Conservation (phyloP, 176 grass and related monocot species). For the Poa pratensis region DNA sequence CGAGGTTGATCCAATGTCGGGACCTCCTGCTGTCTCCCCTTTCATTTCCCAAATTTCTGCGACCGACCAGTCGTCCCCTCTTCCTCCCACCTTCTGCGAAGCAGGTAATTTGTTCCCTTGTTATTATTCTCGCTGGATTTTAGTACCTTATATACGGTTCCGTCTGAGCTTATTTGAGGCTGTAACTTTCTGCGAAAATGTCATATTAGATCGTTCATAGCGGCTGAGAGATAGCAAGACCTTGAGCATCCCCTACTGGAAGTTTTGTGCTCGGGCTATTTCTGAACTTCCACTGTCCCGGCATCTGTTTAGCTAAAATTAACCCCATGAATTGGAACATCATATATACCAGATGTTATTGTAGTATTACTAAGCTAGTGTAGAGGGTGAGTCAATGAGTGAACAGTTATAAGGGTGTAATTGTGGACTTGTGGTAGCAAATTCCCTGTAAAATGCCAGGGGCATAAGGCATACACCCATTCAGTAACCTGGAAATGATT, state of each 20-base stretch:
- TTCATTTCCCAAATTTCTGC: background rate
- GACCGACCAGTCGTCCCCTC: background rate
- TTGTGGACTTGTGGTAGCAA: background rate
- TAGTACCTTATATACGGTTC: too few relatives aligned
- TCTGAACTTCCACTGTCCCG: background rate
- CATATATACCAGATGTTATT: background rate
- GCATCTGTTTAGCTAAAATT: background rate
- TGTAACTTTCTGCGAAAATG: background rate
- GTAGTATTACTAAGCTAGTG: background rate
- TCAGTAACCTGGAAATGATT: constrained; percentile 3
- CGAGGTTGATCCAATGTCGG: background rate
- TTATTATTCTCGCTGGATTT: background rate
- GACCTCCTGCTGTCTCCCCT: background rate
- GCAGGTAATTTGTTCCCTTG: background rate
- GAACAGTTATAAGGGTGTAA: background rate
- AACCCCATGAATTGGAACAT: background rate
- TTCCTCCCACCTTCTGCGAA: background rate
- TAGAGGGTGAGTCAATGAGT: background rate
- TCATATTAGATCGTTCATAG: background rate
- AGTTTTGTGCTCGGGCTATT: background rate
- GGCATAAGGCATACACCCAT: background rate
- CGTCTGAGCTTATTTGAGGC: background rate
- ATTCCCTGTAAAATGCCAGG: background rate
- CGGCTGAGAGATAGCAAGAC: too few relatives aligned
- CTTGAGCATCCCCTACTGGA: background rate